A percentile compares a stretch with the other conserved stretches of the same genome.
Conservation (phyloP, 306 rosid genomes). For the Glycine tomentella region DNA sequence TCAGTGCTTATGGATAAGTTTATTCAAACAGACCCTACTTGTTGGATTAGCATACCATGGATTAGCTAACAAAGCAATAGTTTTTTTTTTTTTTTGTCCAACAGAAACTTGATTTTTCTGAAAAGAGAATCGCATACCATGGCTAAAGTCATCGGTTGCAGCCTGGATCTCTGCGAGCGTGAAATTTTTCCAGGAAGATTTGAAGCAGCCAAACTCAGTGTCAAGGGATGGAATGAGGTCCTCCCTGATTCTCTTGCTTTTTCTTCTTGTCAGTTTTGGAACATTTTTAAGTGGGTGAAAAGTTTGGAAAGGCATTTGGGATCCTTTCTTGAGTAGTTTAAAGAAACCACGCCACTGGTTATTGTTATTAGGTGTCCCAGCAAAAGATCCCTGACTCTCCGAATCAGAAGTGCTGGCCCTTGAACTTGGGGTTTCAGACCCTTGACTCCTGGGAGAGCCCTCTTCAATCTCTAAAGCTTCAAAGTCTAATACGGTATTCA, state of each 20-base stretch:
- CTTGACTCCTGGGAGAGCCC: conserved; percentile 56
- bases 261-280: conserved; percentile 76
- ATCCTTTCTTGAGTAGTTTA: conserved; percentile 68
- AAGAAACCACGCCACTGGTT: conserved; percentile 74
- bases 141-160: conserved; percentile 80
- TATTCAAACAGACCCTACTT: too few relatives aligned
- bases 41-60: too few relatives aligned
- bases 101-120: background rate
- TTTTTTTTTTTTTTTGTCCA: background rate
- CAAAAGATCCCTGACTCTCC: conserved; percentile 51
- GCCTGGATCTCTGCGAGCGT: conserved; percentile 63
- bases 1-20: too few relatives aligned
- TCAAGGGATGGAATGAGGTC: conserved; percentile 67
- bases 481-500: conserved; percentile 54
- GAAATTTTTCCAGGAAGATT: conserved; percentile 87
- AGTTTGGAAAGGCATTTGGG: conserved; percentile 63
- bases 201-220: conserved; percentile 64
- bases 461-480: conserved; percentile 56
- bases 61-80: background rate
- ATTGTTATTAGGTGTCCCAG: conserved; percentile 1
- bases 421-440: conserved; percentile 58
- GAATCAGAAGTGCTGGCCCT: conserved; percentile 76
- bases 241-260: conserved; percentile 74
- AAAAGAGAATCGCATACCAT: conserved; percentile 53
- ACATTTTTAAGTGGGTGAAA: conserved; percentile 63